These are phyloP conservation scores for Picea mariana DNA, from an alignment of 83 land plant genomes.

Conservation along the genomic window DNA sequence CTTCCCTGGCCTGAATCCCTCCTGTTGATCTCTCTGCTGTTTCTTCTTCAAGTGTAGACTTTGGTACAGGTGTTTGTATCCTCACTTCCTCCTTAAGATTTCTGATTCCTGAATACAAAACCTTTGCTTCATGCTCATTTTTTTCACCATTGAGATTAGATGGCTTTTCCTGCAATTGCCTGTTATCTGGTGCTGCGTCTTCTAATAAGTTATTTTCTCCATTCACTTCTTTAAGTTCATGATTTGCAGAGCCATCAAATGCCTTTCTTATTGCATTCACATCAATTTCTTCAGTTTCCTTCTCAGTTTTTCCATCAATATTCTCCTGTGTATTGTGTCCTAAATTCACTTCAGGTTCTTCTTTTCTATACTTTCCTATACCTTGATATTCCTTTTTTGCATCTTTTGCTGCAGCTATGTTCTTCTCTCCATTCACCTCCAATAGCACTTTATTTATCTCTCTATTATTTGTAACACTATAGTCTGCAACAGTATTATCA, in stretches of 20 bases:
- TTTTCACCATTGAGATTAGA: background rate
- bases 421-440: background rate
- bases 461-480: background rate
- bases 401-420: background rate
- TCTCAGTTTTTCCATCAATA: background rate
- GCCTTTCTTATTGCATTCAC: background rate
- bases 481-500: background rate
- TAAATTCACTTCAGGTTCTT: background rate
- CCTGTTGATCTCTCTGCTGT: background rate
- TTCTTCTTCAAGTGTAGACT: constrained; percentile 6
- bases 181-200: background rate
- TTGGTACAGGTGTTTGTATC: background rate
- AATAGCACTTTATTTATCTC: background rate
- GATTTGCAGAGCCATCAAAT: background rate
- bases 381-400: background rate
- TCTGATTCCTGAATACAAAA: background rate
- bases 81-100: constrained; percentile 3
- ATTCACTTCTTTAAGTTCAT: background rate
- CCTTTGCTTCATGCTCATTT: background rate
- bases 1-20: background rate
- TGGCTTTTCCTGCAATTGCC: background rate
- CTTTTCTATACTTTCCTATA: background rate
- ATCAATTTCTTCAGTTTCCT: background rate
- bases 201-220: background rate
- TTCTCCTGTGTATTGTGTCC: constrained; percentile 1